Base-by-base conservation (phyloP, 768 basidiomycete genomes). In the Psilocybe azurescens region DNA sequence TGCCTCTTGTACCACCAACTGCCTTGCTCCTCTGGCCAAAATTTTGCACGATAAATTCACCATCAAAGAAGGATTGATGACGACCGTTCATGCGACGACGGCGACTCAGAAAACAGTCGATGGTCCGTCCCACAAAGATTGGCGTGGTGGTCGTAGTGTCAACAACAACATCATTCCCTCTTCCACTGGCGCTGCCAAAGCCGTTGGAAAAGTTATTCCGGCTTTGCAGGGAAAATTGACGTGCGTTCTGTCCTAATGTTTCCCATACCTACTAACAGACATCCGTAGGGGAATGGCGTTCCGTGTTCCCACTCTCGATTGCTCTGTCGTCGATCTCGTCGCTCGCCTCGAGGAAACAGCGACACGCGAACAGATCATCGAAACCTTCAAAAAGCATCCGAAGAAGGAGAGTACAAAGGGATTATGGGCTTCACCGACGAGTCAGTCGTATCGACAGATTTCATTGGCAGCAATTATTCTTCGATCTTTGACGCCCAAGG, bases 1-100 rank as follows among this genome's bases (percentile, higher is more conserved):
- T 77, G 96, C 96, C 18, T 97, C 94, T n/a, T 99, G 97, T 88
- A 99, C 97, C 48, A 99, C 97, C 77, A 99, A 99, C 89, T 99
- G 97, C 79, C 87, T 99, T 60, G 97, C 97, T 18, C 95, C 97
- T 63, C 89, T 99, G 63, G 97, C 96, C 76, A 99, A 99, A 84
- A 91, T 98, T 77, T 83, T 99, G 82, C 71, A 99, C 79, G 97
- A 99, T 87, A 94, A 94, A 65, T 98, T 93, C 73, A 93, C 91
- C 69, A 96, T 99, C 72, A 83, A 91, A 61, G 97, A 99, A 82
- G 97, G 91, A 73, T 85, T 99, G 75, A 99, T 99, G 97, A 96
- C 91, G 79, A 98, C 97, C 69, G 92, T 99, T 67, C 96, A 99
- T 78, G 88, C 96, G 49, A 95, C 95, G 67, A 97, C 95, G 53